Percentiles rank a stretch among this genome's conserved stretches.
Evolutionary conservation across 495 filamentous ascomycete genomes (phyloP).

Genomic region (Aspergillus indologenus): DNA sequence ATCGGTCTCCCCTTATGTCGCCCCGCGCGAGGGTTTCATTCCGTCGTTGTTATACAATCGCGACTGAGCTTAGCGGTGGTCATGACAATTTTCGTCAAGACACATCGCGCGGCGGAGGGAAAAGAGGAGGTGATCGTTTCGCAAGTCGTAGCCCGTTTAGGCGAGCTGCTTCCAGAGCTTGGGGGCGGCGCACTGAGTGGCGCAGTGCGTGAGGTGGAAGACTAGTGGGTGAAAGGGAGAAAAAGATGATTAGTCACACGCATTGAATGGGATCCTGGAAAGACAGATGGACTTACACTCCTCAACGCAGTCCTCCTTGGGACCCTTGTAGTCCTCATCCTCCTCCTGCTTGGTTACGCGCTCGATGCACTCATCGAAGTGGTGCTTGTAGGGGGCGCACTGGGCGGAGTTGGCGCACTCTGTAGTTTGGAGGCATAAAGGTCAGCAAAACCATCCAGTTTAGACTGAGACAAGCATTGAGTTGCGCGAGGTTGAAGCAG

Average conservation of each 20-base stretch:
- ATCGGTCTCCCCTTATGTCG: neutral
- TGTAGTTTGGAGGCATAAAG: constrained; percentile 35
- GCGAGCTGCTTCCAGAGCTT: constrained; percentile 90
- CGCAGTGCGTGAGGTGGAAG: constrained; percentile 97
- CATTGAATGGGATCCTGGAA: neutral
- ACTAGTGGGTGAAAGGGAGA: constrained; percentile 51
- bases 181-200: constrained; percentile 84
- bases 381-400: constrained; percentile 88
- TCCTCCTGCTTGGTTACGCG: constrained; percentile 76
- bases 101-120: neutral
- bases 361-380: constrained; percentile 96
- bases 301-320: constrained; percentile 94
- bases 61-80: neutral
- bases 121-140: constrained; percentile 13
- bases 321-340: constrained; percentile 57
- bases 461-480: neutral
- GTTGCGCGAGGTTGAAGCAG: too few relatives aligned
- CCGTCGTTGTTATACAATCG: neutral
- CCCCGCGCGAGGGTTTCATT: neutral
- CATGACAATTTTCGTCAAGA: neutral
- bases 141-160: constrained; percentile 51
- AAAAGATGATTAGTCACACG: constrained; percentile 7
- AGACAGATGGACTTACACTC: constrained; percentile 73
- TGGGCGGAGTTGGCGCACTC: constrained; percentile 83
- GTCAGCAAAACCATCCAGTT: constrained; percentile 15